These are phyloP conservation scores for Solanum chiquidenum DNA, from an alignment of 257 asterid genomes.

Conservation along the genomic window DNA sequence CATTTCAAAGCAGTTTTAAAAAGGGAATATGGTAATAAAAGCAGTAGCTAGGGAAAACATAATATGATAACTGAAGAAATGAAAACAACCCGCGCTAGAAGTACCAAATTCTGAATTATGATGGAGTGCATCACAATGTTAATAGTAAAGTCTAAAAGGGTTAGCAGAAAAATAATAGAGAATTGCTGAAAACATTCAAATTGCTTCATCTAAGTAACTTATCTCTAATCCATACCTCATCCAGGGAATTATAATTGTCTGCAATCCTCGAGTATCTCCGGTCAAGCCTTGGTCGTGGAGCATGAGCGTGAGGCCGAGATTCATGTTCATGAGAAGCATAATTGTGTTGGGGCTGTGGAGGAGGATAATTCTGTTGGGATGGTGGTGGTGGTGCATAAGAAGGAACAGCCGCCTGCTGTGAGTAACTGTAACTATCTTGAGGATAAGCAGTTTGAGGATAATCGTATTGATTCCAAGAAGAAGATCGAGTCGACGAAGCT, in stretches of 20 bases:
- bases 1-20: neutral
- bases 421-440: slow-evolving; percentile 23
- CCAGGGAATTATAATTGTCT: slow-evolving; percentile 67
- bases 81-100: neutral
- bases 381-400: slow-evolving; percentile 26
- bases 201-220: neutral
- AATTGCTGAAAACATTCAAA: neutral
- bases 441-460: slow-evolving; percentile 36
- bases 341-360: slow-evolving; percentile 11
- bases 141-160: neutral
- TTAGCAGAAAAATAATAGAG: neutral
- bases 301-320: neutral
- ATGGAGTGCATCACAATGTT: neutral
- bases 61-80: neutral
- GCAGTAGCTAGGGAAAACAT: neutral
- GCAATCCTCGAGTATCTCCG: slow-evolving; percentile 87
- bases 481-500: slow-evolving; percentile 37
- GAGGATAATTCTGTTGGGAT: neutral
- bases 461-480: slow-evolving; percentile 39
- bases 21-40: neutral
- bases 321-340: slow-evolving; percentile 22
- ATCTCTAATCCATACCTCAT: slow-evolving; percentile 48
- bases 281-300: slow-evolving; percentile 51
- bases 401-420: slow-evolving; percentile 28
- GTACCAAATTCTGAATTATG: neutral